These are phyloP conservation scores for Ophiostoma quercus DNA, from an alignment of 2,329 filamentous ascomycete species.

Conservation along the genomic window DNA sequence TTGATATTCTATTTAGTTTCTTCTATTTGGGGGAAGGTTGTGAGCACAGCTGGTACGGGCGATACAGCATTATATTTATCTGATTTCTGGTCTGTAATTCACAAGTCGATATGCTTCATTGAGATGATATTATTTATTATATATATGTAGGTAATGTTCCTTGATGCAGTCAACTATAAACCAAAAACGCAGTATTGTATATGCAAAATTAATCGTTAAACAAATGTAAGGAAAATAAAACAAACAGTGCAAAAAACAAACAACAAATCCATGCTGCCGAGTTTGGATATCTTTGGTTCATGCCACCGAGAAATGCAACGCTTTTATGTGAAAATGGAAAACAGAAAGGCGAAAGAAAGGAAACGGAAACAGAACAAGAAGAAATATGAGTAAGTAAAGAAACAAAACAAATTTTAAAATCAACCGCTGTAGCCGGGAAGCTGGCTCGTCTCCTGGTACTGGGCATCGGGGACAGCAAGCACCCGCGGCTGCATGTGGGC, in stretches of 20 bases:
- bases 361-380: conserved; percentile 7
- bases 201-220: background rate
- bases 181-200: background rate
- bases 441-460: conserved; percentile 29
- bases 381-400: conserved; percentile 3
- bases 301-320: conserved; percentile 18
- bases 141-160: background rate
- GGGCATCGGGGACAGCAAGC: conserved; percentile 35
- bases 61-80: background rate
- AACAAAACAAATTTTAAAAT: background rate
- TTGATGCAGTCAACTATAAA: background rate
- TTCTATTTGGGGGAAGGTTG: background rate
- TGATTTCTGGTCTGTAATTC: background rate
- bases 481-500: conserved; percentile 41
- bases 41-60: background rate
- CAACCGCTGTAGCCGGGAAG: conserved; percentile 31
- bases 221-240: background rate
- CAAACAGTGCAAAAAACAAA: background rate
- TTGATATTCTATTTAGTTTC: conserved; percentile 4
- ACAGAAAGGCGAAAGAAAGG: background rate
- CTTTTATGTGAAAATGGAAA: conserved; percentile 16
- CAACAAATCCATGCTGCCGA: conserved; percentile 15
- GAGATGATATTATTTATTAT: background rate
- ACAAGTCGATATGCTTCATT: no score
- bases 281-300: conserved; percentile 21